phyloP scores from a whole-genome alignment of 1,284 basidiomycete genomes.

The Boletus mariae region DNA sequence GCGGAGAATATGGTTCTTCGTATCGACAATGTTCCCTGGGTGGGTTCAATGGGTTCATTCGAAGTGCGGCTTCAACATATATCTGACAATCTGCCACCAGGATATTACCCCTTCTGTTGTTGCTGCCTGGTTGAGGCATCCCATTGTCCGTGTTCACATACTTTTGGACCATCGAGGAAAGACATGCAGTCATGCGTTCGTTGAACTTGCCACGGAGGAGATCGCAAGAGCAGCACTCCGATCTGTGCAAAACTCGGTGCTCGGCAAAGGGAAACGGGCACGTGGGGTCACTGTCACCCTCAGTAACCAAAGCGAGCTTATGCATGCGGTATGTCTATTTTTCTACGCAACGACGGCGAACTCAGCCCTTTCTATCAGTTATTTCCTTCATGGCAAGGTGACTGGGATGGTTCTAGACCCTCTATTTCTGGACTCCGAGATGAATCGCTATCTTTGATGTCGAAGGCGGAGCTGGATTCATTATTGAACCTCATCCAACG shows the following conservation, averaged over 20 bases:
- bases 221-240: constrained; percentile 64
- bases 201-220: constrained; percentile 59
- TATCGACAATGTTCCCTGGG: constrained; percentile 85
- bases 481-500: constrained; percentile 66
- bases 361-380: constrained; percentile 40
- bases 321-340: constrained; percentile 57
- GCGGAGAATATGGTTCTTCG: constrained; percentile 60
- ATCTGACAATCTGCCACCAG: constrained; percentile 35
- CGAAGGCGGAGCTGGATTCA: constrained; percentile 59
- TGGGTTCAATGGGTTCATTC: constrained; percentile 47
- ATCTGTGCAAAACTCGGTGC: constrained; percentile 59
- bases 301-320: constrained; percentile 72
- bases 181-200: constrained; percentile 76
- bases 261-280: constrained; percentile 70
- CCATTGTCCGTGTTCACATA: constrained; percentile 66
- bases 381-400: constrained; percentile 75
- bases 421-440: constrained; percentile 58
- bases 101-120: constrained; percentile 77
- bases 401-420: constrained; percentile 65
- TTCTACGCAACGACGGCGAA: constrained; percentile 1
- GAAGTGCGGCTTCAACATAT: constrained; percentile 2
- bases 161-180: constrained; percentile 76
- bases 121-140: constrained; percentile 61
- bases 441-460: constrained; percentile 58
- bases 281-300: constrained; percentile 77